Conservation (phyloP, 2,329 filamentous ascomycete genomes). For the Dactylellina parvicollis region DNA sequence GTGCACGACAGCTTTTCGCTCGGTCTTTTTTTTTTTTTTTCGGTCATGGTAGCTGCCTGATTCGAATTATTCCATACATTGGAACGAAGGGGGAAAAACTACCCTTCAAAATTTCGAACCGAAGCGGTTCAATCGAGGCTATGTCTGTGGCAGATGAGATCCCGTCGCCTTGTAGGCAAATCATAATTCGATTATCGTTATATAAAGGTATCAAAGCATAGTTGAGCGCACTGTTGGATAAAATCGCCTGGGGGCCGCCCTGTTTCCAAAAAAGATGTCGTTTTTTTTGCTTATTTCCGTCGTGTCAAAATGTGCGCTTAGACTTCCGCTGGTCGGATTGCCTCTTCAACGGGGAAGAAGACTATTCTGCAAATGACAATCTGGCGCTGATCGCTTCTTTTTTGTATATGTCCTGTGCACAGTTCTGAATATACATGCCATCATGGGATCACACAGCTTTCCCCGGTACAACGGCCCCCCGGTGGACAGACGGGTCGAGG, state of each 20-base stretch:
- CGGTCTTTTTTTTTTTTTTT: too few species aligned
- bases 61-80: background rate
- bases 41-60: slow-evolving; percentile 13
- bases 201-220: slow-evolving; percentile 27
- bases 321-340: slow-evolving; percentile 39
- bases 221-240: slow-evolving; percentile 39
- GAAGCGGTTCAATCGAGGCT: slow-evolving; percentile 41
- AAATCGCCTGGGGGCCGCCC: slow-evolving; percentile 34
- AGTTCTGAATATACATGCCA: slow-evolving; percentile 6
- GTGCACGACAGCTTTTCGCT: background rate
- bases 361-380: slow-evolving; percentile 51
- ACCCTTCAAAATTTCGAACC: slow-evolving; percentile 37
- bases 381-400: slow-evolving; percentile 34
- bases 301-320: slow-evolving; percentile 41
- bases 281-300: slow-evolving; percentile 24
- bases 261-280: slow-evolving; percentile 16
- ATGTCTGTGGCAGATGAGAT: slow-evolving; percentile 26
- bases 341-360: background rate
- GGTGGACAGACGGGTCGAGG: background rate
- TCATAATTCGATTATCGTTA: slow-evolving; percentile 11
- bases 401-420: slow-evolving; percentile 1
- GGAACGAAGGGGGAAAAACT: background rate
- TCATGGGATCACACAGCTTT: slow-evolving; percentile 27
- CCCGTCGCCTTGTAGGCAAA: slow-evolving; percentile 44
- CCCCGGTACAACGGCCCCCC: slow-evolving; percentile 2